phyloP scores from a whole-genome alignment of 2,329 filamentous ascomycete species.

The Xylaria sp. region DNA sequence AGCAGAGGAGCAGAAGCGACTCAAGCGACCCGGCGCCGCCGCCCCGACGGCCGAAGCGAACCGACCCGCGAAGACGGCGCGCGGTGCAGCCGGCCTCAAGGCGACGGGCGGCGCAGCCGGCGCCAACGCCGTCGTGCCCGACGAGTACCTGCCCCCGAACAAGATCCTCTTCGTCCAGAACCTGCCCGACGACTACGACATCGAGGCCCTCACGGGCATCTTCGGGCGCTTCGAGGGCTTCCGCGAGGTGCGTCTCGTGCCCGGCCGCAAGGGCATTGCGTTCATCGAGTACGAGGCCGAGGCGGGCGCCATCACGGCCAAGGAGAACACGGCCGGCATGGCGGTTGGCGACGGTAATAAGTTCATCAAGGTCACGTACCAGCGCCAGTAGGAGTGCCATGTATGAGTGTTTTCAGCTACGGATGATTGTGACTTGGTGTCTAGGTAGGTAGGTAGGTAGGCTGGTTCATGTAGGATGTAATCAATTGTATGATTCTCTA shows the following conservation, averaged over 20 bases:
- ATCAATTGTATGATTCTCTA: background rate
- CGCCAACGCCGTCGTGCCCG: conserved; percentile 81
- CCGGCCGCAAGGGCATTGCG: conserved; percentile 85
- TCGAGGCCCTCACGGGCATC: conserved; percentile 79
- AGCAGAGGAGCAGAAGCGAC: conserved; percentile 79
- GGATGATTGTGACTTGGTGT: background rate
- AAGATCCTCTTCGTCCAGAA: conserved; percentile 96
- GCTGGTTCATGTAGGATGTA: background rate
- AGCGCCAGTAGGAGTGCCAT: conserved; percentile 74
- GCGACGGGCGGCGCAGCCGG: conserved; percentile 71
- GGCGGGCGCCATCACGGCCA: conserved; percentile 87
- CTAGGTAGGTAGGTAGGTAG: background rate
- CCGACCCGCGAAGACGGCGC: conserved; percentile 75
- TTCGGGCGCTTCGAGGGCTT: conserved; percentile 95
- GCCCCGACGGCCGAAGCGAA: conserved; percentile 57
- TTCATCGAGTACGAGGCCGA: conserved; percentile 97
- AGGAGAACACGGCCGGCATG: conserved; percentile 92
- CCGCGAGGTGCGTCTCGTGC: conserved; percentile 89
- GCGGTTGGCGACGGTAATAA: conserved; percentile 77
- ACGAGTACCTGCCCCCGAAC: conserved; percentile 97
- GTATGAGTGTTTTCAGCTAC: background rate
- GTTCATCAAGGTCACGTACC: conserved; percentile 94
- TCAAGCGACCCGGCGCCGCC: conserved; percentile 68
- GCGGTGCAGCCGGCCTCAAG: conserved; percentile 75
- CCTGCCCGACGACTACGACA: conserved; percentile 84